Conservation (phyloP, 495 filamentous ascomycete species). For the Hyaloscypha bicolor region DNA sequence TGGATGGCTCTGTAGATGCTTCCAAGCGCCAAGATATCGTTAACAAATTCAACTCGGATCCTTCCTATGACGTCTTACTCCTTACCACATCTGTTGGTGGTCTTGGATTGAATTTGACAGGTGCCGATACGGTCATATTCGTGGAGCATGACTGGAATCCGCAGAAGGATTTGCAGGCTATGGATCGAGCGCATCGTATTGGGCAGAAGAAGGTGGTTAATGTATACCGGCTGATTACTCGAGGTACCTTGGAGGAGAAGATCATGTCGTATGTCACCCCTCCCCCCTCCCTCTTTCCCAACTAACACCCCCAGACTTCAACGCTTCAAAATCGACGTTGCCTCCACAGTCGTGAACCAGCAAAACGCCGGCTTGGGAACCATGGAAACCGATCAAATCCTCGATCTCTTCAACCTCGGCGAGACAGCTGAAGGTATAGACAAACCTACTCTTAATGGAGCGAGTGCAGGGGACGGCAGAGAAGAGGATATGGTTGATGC, state of each 20-base stretch:
- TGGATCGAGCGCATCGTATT: constrained; percentile 98
- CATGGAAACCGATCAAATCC: constrained; percentile 98
- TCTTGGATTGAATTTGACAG: constrained; percentile 91
- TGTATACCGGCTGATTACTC: constrained; percentile 94
- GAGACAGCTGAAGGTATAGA: constrained; percentile 70
- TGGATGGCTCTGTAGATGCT: constrained; percentile 90
- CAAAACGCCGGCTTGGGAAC: constrained; percentile 89
- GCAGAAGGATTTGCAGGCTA: constrained; percentile 97
- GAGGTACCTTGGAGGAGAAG: constrained; percentile 97
- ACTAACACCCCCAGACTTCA: constrained; percentile 66
- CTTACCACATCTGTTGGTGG: constrained; percentile 95
- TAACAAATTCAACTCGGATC: constrained; percentile 97
- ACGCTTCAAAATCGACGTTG: constrained; percentile 99
- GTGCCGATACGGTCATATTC: constrained; percentile 98
- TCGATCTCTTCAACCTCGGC: constrained; percentile 93
- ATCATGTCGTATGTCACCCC: constrained; percentile 73
- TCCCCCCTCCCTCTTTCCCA: neutral
- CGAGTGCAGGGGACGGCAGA: constrained; percentile 39
- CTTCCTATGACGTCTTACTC: constrained; percentile 89
- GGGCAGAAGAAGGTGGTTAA: constrained; percentile 99
- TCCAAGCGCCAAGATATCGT: constrained; percentile 92
- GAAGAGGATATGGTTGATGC: constrained; percentile 94
- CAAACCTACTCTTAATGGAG: constrained; percentile 56
- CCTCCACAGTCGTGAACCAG: constrained; percentile 97
- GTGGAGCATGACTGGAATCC: constrained; percentile 99